phyloP scores from a whole-genome alignment of 2,329 filamentous ascomycete species.

The Fusarium paranaense region DNA sequence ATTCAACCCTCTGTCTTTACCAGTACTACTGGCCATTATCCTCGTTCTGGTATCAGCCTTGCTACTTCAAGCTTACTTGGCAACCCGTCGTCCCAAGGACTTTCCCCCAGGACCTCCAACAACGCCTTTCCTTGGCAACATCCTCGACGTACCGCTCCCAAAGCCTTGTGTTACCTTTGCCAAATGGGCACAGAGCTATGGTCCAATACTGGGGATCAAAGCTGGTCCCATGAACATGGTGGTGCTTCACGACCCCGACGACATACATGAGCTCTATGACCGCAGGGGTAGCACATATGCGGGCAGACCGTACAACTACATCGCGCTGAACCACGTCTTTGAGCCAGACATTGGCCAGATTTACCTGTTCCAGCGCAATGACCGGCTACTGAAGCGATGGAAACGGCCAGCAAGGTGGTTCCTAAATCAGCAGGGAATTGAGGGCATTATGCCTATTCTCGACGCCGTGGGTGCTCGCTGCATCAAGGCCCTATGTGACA shows the following conservation, averaged over 20 bases:
- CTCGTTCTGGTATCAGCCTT: neutral
- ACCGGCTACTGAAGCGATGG: constrained; percentile 34
- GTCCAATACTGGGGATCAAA: constrained; percentile 49
- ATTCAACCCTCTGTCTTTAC: neutral
- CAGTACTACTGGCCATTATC: neutral
- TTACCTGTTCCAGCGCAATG: constrained; percentile 39
- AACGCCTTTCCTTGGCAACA: constrained; percentile 41
- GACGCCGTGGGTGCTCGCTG: constrained; percentile 37
- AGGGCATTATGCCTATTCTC: constrained; percentile 24
- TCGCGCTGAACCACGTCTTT: constrained; percentile 46
- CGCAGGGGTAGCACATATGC: constrained; percentile 53
- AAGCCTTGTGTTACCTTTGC: constrained; percentile 45
- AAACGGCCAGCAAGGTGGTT: constrained; percentile 36
- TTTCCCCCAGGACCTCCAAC: constrained; percentile 22
- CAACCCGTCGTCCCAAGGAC: constrained; percentile 6
- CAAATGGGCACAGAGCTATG: constrained; percentile 50
- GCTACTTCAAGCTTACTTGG: constrained; percentile 1
- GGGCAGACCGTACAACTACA: constrained; percentile 48
- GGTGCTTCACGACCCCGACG: constrained; percentile 47
- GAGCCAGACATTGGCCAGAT: constrained; percentile 39
- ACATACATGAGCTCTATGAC: constrained; percentile 52
- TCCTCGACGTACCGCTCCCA: constrained; percentile 40
- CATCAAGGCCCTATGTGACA: constrained; percentile 29
- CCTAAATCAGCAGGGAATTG: constrained; percentile 36
- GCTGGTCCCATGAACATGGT: constrained; percentile 48